A percentile compares a stretch with the other conserved stretches of the same genome.
Evolutionary conservation across 2,329 filamentous ascomycete species (phyloP).

Genomic region (Cordyceps tenuipes): DNA sequence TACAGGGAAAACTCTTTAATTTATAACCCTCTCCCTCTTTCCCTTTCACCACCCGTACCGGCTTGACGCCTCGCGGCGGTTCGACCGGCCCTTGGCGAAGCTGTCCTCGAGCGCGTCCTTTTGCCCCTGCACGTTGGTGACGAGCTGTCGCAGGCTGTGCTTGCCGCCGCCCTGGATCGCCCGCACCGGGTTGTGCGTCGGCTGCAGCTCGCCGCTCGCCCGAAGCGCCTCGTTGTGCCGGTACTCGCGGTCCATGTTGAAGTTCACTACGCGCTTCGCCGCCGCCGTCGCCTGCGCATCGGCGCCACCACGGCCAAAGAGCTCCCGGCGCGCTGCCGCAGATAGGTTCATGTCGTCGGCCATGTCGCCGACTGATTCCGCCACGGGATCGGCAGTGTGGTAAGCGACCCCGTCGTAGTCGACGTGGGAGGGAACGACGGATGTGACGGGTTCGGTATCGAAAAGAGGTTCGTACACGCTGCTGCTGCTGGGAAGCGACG

Average conservation of each 20-base stretch:
- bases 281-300: constrained; percentile 21
- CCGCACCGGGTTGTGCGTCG: constrained; percentile 74
- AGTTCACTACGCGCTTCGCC: constrained; percentile 62
- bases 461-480: constrained; percentile 47
- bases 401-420: constrained; percentile 24
- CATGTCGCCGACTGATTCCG: constrained; percentile 59
- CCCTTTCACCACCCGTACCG: constrained; percentile 68
- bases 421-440: constrained; percentile 15
- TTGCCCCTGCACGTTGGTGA: constrained; percentile 74
- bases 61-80: constrained; percentile 71
- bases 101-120: constrained; percentile 85
- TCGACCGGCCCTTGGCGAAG: constrained; percentile 72
- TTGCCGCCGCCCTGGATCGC: constrained; percentile 69
- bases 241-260: constrained; percentile 86
- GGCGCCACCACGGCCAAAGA: constrained; percentile 62
- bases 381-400: constrained; percentile 25
- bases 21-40: background rate
- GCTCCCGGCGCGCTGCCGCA: constrained; percentile 65
- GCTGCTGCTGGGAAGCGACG: constrained; percentile 14
- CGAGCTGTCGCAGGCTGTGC: constrained; percentile 79
- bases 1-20: background rate
- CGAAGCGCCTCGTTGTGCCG: constrained; percentile 71
- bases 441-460: constrained; percentile 20
- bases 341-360: constrained; percentile 74
- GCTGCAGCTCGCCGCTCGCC: constrained; percentile 54